Base-by-base conservation (phyloP, 371 early-diverging fungal species). In the Mucor indicus region DNA sequence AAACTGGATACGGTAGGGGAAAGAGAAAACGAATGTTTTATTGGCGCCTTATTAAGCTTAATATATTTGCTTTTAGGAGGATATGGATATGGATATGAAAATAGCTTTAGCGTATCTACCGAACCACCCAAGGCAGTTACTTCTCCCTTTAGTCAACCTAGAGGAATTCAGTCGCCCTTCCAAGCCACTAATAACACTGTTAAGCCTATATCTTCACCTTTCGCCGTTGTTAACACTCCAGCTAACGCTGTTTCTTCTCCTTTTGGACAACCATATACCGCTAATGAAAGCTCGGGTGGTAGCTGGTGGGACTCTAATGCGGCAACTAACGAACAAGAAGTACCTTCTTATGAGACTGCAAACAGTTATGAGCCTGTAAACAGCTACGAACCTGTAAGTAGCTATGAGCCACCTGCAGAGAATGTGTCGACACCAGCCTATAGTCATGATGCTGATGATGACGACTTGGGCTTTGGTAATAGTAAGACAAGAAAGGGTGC, bases 391-490 rank as follows among this genome's bases (percentile, higher is more conserved):
- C n/a, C n/a, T n/a, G n/a, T n/a, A n/a, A n/a, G n/a, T n/a, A n/a
- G n/a, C n/a, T n/a, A n/a, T n/a, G n/a, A n/a, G n/a, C n/a, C n/a
- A n/a, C n/a, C n/a, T 37, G 41, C 45, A 37, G 41, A 38, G 4
- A 33, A 33, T 15, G 29, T 5, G 11, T 27, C 25, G 29, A 32
- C 38, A 11, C 38, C 50, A 43, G n/a, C 40, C 15, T 35, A 19
- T n/a, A n/a, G n/a, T n/a, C n/a, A n/a, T 38, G 49, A 63, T 32
- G 63, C 64, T 2, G 69, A 66, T 12, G 73, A 74, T 30, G 77
- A 75, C 43, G 80, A 75, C 50, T 61, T 82, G 33, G 82, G 82
- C n/a, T 69, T 82, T 22, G 79, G 82, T 20, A 82, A 81, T 31
- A 64, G 59, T 13, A 40, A 68, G 2, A 38, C 53, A 10, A 73